A percentile compares a stretch with the other conserved stretches of the same genome.
Conservation (phyloP, 1,139 yeast species). For the Hanseniaspora uvarum region DNA sequence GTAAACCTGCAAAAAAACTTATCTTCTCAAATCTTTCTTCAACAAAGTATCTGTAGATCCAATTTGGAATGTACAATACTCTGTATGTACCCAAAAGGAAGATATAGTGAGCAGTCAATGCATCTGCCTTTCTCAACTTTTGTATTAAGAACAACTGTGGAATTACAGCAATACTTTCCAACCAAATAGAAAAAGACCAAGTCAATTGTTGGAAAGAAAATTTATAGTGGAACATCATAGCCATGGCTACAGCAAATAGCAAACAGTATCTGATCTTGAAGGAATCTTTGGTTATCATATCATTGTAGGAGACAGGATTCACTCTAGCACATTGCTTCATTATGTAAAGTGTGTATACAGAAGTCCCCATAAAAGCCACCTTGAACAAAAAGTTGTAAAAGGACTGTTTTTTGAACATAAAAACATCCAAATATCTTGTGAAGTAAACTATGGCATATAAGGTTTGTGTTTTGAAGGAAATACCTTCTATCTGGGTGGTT, state of each 20-base stretch:
- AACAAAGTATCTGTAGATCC: conserved; percentile 75
- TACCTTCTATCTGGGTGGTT: conserved; percentile 64
- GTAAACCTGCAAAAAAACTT: conserved; percentile 65
- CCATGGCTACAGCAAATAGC: conserved; percentile 50
- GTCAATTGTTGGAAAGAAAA: conserved; percentile 52
- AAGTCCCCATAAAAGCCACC: conserved; percentile 62
- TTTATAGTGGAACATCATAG: conserved; percentile 56
- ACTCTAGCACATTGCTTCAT: conserved; percentile 39
- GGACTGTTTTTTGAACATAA: conserved; percentile 45
- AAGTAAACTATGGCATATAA: conserved; percentile 68
- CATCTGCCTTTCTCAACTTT: conserved; percentile 79
- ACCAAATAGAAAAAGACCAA: conserved; percentile 76
- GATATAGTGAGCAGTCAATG: conserved; percentile 81
- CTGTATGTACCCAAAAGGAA: conserved; percentile 87
- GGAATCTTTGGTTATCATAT: conserved; percentile 57
- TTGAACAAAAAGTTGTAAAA: conserved; percentile 74
- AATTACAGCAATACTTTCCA: conserved; percentile 80
- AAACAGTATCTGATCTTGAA: conserved; percentile 67
- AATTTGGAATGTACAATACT: conserved; percentile 81
- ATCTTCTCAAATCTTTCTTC: conserved; percentile 63
- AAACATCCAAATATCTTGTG: conserved; percentile 66
- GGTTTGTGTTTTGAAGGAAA: conserved; percentile 79
- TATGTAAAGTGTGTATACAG: conserved; percentile 63
- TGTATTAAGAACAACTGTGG: conserved; percentile 89
- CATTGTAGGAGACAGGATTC: conserved; percentile 45